Base-by-base conservation (phyloP, 805 yeast genomes). In the Brettanomyces naardenensis region DNA sequence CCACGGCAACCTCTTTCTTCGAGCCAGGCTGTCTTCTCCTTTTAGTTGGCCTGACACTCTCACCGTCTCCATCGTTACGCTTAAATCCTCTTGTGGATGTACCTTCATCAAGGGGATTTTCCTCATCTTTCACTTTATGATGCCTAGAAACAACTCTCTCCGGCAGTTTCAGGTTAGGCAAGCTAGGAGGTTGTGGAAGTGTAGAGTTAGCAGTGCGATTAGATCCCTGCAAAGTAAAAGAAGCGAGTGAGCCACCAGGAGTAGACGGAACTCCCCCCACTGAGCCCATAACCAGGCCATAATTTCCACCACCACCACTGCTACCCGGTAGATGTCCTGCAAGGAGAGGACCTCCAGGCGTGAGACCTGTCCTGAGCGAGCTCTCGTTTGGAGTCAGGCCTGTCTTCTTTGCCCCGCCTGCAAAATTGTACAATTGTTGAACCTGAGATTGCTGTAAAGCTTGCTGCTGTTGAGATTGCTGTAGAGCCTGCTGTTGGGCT, bases 311-410 rank as follows among this genome's bases (percentile, higher is more conserved):
- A 15, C 33, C 19, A 15, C 33, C 19, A 9, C 20, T 19, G 18
- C 17, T 19, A 15, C 33, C 19, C 5, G 33, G 33, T n/a, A 30
- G 19, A 15, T 19, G 33, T 18, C 20, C 33, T n/a, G 33, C 6
- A 6, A 30, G 11, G 10, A 23, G 7, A 23, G 10, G 10, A 23
- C 26, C 26, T 23, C 26, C 26, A 23, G 26, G 11, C 7, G 26
- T 23, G 26, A 23, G 7, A 23, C 26, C 26, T 23, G 84, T 66
- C 46, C 95, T 67, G 35, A 85, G 47, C 35, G 77, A 71, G 4
- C 86, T 73, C 52, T 84, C 94, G 55, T 78, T 82, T 3, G 92
- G 92, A 0, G 88, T 80, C 33, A 85, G 62, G 0, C 87, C 90
- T 0, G 84, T 56, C 43, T 74, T 64, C 27, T 63, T 53, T 17